Evolutionary conservation across 257 asterid species (phyloP).

Genomic region (Gentiana dahurica): DNA sequence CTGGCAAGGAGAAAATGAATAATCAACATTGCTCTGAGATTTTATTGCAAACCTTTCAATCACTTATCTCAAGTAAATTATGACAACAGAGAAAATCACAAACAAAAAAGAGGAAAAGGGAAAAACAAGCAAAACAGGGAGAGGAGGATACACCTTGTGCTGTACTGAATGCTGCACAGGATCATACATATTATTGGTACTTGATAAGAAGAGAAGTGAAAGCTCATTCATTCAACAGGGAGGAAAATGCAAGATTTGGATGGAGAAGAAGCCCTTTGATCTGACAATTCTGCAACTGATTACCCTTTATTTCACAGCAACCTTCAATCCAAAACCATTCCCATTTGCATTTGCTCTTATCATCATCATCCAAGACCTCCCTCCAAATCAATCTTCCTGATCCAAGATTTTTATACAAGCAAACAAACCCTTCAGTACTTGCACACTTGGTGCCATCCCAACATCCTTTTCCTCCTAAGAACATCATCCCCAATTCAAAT

Average conservation of each 20-base stretch:
- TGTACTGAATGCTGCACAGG: too few species aligned
- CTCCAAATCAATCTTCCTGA: constrained; percentile 55
- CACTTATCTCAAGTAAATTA: too few species aligned
- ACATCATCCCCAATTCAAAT: constrained; percentile 30
- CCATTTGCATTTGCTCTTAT: constrained; percentile 19
- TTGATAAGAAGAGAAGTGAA: background rate
- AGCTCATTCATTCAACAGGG: background rate
- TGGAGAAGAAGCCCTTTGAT: constrained; percentile 53
- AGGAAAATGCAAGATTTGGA: constrained; percentile 41
- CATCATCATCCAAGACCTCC: constrained; percentile 11
- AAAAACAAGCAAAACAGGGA: background rate
- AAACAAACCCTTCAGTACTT: constrained; percentile 43
- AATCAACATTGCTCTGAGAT: too few species aligned
- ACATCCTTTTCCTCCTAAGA: constrained; percentile 30
- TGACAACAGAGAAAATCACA: background rate
- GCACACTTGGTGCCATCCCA: constrained; percentile 64
- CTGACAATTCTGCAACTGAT: constrained; percentile 23
- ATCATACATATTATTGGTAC: too few species aligned
- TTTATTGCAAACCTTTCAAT: too few species aligned
- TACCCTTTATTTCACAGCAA: constrained; percentile 23
- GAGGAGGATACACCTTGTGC: too few species aligned
- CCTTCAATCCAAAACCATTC: constrained; percentile 70
- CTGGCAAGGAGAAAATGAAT: too few species aligned
- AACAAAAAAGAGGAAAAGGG: too few species aligned
- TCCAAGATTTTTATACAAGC: constrained; percentile 52